Conservation (phyloP, 1,139 yeast genomes). For the Sugiyamaella xylanicola region DNA sequence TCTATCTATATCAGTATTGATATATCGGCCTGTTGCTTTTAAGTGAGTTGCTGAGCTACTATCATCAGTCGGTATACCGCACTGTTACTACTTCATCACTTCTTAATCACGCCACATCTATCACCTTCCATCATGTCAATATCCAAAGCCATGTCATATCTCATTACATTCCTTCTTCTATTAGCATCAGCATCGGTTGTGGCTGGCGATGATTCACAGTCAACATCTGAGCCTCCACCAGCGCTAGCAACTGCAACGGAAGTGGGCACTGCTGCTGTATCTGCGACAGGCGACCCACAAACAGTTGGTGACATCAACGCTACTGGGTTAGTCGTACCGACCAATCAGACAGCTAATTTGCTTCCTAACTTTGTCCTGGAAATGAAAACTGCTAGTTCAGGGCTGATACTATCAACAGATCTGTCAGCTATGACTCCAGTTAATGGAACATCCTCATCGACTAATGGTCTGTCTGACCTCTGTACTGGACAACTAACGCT, state of each 20-base stretch:
- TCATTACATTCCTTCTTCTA: background rate
- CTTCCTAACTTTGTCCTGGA: constrained; percentile 26
- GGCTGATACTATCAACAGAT: constrained; percentile 28
- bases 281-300: constrained; percentile 19
- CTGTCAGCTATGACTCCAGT: constrained; percentile 34
- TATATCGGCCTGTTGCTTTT: too few species aligned
- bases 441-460: constrained; percentile 29
- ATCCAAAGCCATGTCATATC: background rate
- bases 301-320: constrained; percentile 26
- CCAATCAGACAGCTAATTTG: constrained; percentile 27
- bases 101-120: too few species aligned
- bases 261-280: constrained; percentile 1
- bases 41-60: too few species aligned
- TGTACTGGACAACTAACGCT: constrained; percentile 34
- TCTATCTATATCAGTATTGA: too few species aligned
- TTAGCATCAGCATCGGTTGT: background rate
- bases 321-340: constrained; percentile 27
- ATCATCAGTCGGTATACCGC: too few species aligned
- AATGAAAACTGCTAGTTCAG: constrained; percentile 22
- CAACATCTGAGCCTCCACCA: constrained; percentile 9
- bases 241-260: background rate
- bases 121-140: background rate
- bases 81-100: too few species aligned
- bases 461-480: constrained; percentile 29
- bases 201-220: background rate